phyloP scores from a whole-genome alignment of 2,329 filamentous ascomycete genomes.

The Colletotrichum destructivum region DNA sequence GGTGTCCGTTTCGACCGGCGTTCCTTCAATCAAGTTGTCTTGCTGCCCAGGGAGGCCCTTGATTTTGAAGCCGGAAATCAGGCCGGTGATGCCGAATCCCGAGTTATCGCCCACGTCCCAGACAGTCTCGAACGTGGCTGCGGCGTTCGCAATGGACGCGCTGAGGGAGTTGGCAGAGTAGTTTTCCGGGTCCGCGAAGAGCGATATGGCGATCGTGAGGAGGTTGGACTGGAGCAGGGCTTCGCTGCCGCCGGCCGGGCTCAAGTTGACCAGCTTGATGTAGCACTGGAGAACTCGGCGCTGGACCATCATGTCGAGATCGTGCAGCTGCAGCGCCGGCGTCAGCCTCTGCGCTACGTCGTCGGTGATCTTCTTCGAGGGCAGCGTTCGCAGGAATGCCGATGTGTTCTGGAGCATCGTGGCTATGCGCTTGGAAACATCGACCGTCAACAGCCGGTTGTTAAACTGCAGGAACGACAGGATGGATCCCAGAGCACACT shows the following conservation, averaged over 20 bases:
- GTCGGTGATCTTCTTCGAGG: slow-evolving; percentile 86
- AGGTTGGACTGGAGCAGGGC: slow-evolving; percentile 92
- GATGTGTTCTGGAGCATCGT: slow-evolving; percentile 96
- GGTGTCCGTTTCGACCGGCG: slow-evolving; percentile 66
- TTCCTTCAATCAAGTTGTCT: slow-evolving; percentile 62
- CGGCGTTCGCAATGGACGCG: slow-evolving; percentile 90
- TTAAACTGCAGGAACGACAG: slow-evolving; percentile 95
- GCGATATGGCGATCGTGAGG: slow-evolving; percentile 88
- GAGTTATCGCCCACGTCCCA: slow-evolving; percentile 97
- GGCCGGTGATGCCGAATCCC: slow-evolving; percentile 91
- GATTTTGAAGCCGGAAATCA: slow-evolving; percentile 84
- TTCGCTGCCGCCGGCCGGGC: slow-evolving; percentile 87
- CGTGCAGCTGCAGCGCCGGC: slow-evolving; percentile 88
- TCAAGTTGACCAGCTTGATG: slow-evolving; percentile 89
- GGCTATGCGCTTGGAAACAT: slow-evolving; percentile 93
- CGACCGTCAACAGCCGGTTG: slow-evolving; percentile 88
- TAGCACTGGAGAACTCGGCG: slow-evolving; percentile 96
- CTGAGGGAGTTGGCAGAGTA: slow-evolving; percentile 89
- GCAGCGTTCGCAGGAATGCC: slow-evolving; percentile 87
- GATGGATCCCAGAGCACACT: slow-evolving; percentile 93
- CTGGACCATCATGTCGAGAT: slow-evolving; percentile 94
- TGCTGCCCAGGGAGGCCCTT: slow-evolving; percentile 80
- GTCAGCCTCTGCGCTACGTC: slow-evolving; percentile 88
- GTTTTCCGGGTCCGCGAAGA: slow-evolving; percentile 93
- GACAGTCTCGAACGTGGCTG: slow-evolving; percentile 90